Evolutionary conservation across 1,139 yeast genomes (phyloP).

Genomic region (Wickerhamomyces sp.): DNA sequence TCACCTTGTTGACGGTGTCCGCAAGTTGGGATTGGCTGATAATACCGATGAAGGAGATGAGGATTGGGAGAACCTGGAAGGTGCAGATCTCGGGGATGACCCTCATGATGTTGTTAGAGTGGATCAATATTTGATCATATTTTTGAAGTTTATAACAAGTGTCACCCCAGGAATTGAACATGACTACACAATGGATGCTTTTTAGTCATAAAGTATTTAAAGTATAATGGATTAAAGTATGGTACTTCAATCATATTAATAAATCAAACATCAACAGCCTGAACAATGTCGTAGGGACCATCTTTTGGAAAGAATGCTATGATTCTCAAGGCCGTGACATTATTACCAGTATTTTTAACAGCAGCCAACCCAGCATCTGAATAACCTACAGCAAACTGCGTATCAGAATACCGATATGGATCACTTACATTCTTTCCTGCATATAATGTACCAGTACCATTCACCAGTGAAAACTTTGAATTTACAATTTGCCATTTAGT

Average conservation of each 20-base stretch:
- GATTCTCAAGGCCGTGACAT: neutral
- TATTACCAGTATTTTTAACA: neutral
- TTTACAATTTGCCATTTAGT: slow-evolving; percentile 4
- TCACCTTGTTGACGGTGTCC: slow-evolving; percentile 33
- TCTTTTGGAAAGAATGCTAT: neutral
- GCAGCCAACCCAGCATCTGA: neutral
- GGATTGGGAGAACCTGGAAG: slow-evolving; percentile 41
- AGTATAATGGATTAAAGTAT: too few species aligned
- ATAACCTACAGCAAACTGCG: slow-evolving; percentile 8
- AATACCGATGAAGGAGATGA: slow-evolving; percentile 32
- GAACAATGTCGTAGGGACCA: neutral
- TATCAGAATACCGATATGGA: slow-evolving; percentile 10
- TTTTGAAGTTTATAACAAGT: slow-evolving; percentile 89
- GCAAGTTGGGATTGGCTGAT: slow-evolving; percentile 40
- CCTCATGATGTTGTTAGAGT: slow-evolving; percentile 60
- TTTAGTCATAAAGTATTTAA: slow-evolving; percentile 3
- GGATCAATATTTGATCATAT: slow-evolving; percentile 85
- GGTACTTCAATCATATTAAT: too few species aligned
- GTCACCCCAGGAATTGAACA: slow-evolving; percentile 97
- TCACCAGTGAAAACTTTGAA: neutral
- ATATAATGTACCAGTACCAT: slow-evolving; percentile 3
- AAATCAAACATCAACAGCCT: too few species aligned
- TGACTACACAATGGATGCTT: slow-evolving; percentile 85
- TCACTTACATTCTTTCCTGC: slow-evolving; percentile 14
- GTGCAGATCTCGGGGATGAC: slow-evolving; percentile 34